phyloP scores from a whole-genome alignment of 495 filamentous ascomycete genomes.

The Viridothelium virens region DNA sequence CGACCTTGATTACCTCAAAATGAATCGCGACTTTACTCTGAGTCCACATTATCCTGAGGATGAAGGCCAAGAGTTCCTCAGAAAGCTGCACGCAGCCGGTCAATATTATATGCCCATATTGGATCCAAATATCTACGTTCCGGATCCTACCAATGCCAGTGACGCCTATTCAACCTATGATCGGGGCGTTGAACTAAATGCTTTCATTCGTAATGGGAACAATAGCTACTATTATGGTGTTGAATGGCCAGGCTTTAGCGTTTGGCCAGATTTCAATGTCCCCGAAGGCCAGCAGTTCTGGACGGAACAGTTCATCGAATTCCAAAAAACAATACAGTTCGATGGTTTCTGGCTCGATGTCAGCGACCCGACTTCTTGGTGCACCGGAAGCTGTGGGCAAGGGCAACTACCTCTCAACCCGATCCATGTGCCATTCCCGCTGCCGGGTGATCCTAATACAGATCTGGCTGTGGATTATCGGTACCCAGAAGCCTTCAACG shows the following conservation, averaged over 20 bases:
- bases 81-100: constrained; percentile 19
- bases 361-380: constrained; percentile 21
- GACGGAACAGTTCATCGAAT: constrained; percentile 20
- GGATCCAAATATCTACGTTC: constrained; percentile 23
- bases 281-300: constrained; percentile 18
- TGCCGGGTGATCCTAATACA: constrained; percentile 22
- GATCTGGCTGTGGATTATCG: constrained; percentile 16
- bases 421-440: constrained; percentile 20
- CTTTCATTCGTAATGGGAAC: constrained; percentile 21
- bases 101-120: constrained; percentile 24
- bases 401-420: constrained; percentile 16
- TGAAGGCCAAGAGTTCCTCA: constrained; percentile 20
- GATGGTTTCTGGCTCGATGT: constrained; percentile 26
- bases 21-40: constrained; percentile 21
- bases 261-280: constrained; percentile 19
- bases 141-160: constrained; percentile 18
- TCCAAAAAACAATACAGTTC: constrained; percentile 17
- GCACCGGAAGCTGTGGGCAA: constrained; percentile 22
- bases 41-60: constrained; percentile 17
- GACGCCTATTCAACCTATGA: constrained; percentile 23
- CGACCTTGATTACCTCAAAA: constrained; percentile 24
- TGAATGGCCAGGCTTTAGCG: constrained; percentile 24
- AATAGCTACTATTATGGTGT: constrained; percentile 21
- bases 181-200: constrained; percentile 15
- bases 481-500: constrained; percentile 22